Conservation (phyloP, 2,329 filamentous ascomycete genomes). For the Eutypella sp. region DNA sequence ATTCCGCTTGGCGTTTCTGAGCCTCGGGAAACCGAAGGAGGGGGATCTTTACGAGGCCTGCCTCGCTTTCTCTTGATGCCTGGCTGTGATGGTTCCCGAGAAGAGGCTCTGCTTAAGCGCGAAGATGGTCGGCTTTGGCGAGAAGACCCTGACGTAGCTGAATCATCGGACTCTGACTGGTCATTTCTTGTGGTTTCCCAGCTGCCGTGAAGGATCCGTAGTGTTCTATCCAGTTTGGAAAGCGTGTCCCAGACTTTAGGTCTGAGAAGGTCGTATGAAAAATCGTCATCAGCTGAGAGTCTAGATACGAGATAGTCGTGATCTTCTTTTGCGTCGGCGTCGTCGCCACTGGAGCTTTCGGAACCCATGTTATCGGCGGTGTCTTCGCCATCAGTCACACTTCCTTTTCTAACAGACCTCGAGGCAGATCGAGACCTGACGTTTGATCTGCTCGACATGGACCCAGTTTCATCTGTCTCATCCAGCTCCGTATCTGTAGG, state of each 20-base stretch:
- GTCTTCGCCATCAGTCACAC: not conserved
- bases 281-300: constrained; percentile 66
- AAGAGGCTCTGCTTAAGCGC: constrained; percentile 3
- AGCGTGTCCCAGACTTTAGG: constrained; percentile 69
- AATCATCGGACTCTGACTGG: constrained; percentile 22
- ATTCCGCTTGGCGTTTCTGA: not conserved
- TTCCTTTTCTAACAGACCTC: constrained; percentile 15
- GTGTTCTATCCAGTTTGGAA: constrained; percentile 61
- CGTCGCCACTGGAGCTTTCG: constrained; percentile 9
- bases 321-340: constrained; percentile 1
- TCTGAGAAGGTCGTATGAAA: constrained; percentile 58
- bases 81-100: constrained; percentile 7
- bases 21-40: constrained; percentile 3
- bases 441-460: constrained; percentile 5
- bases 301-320: constrained; percentile 39
- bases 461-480: constrained; percentile 10
- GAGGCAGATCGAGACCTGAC: constrained; percentile 9
- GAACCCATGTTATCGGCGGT: constrained; percentile 17
- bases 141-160: constrained; percentile 20
- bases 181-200: constrained; percentile 45
- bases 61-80: constrained; percentile 7
- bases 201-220: constrained; percentile 65
- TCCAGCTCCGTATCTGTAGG: constrained; percentile 11
- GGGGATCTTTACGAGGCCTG: constrained; percentile 11
- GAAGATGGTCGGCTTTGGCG: constrained; percentile 8